These are phyloP conservation scores for Pestalotiopsis sp. DNA, from an alignment of 2,329 filamentous ascomycete species.

Conservation along the genomic window DNA sequence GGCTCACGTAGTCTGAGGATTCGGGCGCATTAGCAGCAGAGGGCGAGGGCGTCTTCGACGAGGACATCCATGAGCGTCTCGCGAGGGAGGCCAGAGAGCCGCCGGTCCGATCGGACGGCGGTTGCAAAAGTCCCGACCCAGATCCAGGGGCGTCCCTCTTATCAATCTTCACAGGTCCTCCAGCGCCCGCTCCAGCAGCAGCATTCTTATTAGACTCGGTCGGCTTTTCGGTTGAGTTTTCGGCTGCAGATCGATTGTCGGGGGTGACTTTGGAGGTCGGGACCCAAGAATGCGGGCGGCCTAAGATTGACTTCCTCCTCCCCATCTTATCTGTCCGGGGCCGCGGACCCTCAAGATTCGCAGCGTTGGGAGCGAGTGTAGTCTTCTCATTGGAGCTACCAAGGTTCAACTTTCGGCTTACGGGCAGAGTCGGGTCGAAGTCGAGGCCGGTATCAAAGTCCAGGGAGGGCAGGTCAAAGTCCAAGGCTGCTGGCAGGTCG, in stretches of 20 bases:
- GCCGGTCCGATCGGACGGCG: constrained; percentile 35
- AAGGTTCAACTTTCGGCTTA: constrained; percentile 29
- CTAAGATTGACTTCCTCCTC: constrained; percentile 48
- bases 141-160: constrained; percentile 10
- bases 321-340: constrained; percentile 28
- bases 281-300: constrained; percentile 54
- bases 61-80: constrained; percentile 50
- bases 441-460: constrained; percentile 42
- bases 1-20: constrained; percentile 23
- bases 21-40: constrained; percentile 26
- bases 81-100: constrained; percentile 52
- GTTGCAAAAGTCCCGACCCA: constrained; percentile 23
- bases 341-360: constrained; percentile 25
- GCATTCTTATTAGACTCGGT: background rate
- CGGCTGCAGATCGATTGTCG: constrained; percentile 32
- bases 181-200: too few relatives aligned
- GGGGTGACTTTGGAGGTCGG: constrained; percentile 43
- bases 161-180: background rate
- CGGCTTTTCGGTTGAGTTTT: constrained; percentile 21
- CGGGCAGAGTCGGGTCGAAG: constrained; percentile 46
- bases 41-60: constrained; percentile 51
- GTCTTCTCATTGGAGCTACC: constrained; percentile 26
- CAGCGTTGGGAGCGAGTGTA: constrained; percentile 18
- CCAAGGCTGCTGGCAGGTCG: constrained; percentile 35
- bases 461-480: constrained; percentile 55